Base-by-base conservation (phyloP, 2,329 filamentous ascomycete genomes). In the Coleophoma cylindrospora region DNA sequence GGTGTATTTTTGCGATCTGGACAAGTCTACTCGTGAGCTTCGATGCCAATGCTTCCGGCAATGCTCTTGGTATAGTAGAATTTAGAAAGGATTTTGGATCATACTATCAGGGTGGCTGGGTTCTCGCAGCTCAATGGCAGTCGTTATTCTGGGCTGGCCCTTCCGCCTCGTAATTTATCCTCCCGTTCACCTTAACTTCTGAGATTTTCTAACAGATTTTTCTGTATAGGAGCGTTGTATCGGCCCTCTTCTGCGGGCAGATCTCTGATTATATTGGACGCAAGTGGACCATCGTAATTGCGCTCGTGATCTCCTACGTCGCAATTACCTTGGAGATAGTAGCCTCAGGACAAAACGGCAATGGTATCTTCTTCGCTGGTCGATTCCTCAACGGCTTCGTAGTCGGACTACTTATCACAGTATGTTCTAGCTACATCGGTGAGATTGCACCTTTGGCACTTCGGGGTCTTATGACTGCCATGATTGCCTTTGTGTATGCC, bases 351-450 rank as follows among this genome's bases (percentile, higher is more conserved):
- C n/a, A n/a, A n/a, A n/a, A n/a, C n/a, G n/a, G n/a, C n/a, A 62
- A 69, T 44, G 67, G 60, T 2, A 68, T 67, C 0, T 54, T 75
- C 0, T 77, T 76, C 52, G 58, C 73, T 2, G 75, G 74, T 4
- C 68, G 74, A 1, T 58, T 77, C 33, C 51, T 74, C 3, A 63
- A 74, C 3, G 66, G 70, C 2, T 57, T 71, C 19, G 67, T 71
- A 2, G 74, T 73, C 51, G 72, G 65, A 21, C 71, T 73, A 40
- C 56, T 74, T n/a, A 70, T 74, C 2, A 74, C 70, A 2, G 74
- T 74, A 45, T 70, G 68, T 4, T 73, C 72, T 51, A 70, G 72
- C 19, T 74, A 74, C 55, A 71, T 69, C 7, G 70, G 72, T n/a
- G n/a, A 36, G 34, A 36, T 36, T 36, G n/a, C 34, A 36, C 13